These are phyloP conservation scores for Globisporangium emineosum DNA, from an alignment of 352 stramenopile genomes.

Conservation along the genomic window DNA sequence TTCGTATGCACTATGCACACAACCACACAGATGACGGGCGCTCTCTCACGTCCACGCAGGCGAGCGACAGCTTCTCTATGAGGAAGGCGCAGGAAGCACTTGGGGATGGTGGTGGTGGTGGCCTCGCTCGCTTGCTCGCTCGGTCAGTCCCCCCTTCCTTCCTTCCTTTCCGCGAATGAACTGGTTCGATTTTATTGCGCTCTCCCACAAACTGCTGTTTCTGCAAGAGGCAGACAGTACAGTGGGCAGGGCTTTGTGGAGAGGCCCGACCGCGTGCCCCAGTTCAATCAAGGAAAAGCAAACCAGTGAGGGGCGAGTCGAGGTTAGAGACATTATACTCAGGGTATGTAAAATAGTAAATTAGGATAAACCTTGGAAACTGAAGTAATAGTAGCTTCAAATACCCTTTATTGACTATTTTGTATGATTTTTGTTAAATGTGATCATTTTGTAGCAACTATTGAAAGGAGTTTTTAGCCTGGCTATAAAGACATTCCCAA, in stretches of 20 bases:
- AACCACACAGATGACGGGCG: neutral
- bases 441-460: too few species aligned
- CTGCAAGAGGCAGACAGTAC: neutral
- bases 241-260: neutral
- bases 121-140: too few species aligned
- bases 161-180: conserved; percentile 5
- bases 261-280: neutral
- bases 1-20: neutral
- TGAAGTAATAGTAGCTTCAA: too few species aligned
- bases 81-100: neutral
- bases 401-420: too few species aligned
- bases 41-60: neutral
- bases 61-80: neutral
- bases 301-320: neutral
- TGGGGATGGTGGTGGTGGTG: neutral
- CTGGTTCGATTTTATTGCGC: conserved; percentile 24
- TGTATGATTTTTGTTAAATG: too few species aligned
- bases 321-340: neutral
- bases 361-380: too few species aligned
- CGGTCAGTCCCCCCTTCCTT: neutral
- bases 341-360: neutral
- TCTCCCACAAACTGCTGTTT: conserved; percentile 10
- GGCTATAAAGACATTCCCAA: neutral
- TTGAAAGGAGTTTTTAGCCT: too few species aligned
- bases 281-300: neutral